Evolutionary conservation across 352 stramenopile genomes (phyloP).

Genomic region (Phytopythium delawarense): DNA sequence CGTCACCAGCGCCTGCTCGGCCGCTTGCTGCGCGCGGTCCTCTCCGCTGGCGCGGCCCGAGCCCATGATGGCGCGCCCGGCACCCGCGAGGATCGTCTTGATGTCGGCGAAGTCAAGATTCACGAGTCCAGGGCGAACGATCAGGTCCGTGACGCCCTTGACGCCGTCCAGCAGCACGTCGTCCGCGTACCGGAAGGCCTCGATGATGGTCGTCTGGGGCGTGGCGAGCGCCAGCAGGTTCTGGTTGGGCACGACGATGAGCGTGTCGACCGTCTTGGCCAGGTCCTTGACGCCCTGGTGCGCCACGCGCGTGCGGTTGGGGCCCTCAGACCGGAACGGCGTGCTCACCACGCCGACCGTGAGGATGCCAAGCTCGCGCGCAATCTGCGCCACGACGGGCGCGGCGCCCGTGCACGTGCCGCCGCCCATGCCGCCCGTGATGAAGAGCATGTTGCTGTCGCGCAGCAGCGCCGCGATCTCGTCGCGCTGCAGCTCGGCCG

Average conservation of each 20-base stretch:
- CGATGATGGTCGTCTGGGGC: slow-evolving; percentile 90
- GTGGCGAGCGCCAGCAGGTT: slow-evolving; percentile 92
- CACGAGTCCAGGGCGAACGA: slow-evolving; percentile 95
- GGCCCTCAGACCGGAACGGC: slow-evolving; percentile 94
- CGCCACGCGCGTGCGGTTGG: slow-evolving; percentile 91
- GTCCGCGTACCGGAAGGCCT: slow-evolving; percentile 93
- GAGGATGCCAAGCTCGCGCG: slow-evolving; percentile 90
- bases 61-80: slow-evolving; percentile 95
- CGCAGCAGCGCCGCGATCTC: slow-evolving; percentile 89
- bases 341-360: slow-evolving; percentile 96
- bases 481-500: slow-evolving; percentile 82
- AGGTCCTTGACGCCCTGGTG: slow-evolving; percentile 91
- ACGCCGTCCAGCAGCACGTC: slow-evolving; percentile 95
- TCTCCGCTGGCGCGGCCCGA: slow-evolving; percentile 78
- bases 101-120: slow-evolving; percentile 98
- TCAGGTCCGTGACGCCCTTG: slow-evolving; percentile 95
- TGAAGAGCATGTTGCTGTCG: slow-evolving; percentile 95
- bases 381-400: slow-evolving; percentile 91
- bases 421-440: slow-evolving; percentile 94
- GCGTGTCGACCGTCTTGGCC: slow-evolving; percentile 91
- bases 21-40: slow-evolving; percentile 86
- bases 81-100: slow-evolving; percentile 92
- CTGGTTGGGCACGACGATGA: slow-evolving; percentile 97
- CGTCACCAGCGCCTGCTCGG: slow-evolving; percentile 93
- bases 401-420: slow-evolving; percentile 91